A percentile compares a stretch with the other conserved stretches of the same genome.
Conservation (phyloP, 805 yeast genomes). For the Zygotorulaspora sp. region DNA sequence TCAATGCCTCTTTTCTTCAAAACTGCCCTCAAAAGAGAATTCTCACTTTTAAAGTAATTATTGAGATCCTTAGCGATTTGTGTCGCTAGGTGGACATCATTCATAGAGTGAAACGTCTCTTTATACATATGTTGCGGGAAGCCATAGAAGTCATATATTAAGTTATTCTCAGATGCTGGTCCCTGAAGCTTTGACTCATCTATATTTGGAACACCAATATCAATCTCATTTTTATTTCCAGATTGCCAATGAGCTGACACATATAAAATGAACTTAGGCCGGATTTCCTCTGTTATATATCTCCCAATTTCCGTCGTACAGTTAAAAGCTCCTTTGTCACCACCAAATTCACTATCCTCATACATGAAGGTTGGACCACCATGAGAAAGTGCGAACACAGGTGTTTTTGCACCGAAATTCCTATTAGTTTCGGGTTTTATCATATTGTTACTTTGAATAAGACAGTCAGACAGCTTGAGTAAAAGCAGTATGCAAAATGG, state of each 20-base stretch:
- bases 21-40: slow-evolving; percentile 36
- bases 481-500: too few relatives aligned
- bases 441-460: too few relatives aligned
- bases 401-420: too few relatives aligned
- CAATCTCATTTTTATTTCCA: slow-evolving; percentile 38
- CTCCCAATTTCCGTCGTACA: slow-evolving; percentile 48
- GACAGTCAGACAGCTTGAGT: too few relatives aligned
- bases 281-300: slow-evolving; percentile 43
- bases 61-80: slow-evolving; percentile 11
- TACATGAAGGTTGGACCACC: slow-evolving; percentile 82
- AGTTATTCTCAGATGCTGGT: slow-evolving; percentile 41
- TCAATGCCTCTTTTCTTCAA: slow-evolving; percentile 60
- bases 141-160: slow-evolving; percentile 72
- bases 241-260: slow-evolving; percentile 82
- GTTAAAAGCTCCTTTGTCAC: slow-evolving; percentile 57
- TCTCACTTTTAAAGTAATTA: slow-evolving; percentile 1
- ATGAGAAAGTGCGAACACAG: slow-evolving; percentile 70
- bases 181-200: background rate
- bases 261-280: slow-evolving; percentile 62
- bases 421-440: too few relatives aligned
- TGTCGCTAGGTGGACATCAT: slow-evolving; percentile 41
- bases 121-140: slow-evolving; percentile 63
- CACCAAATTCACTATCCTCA: slow-evolving; percentile 43
- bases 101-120: slow-evolving; percentile 54
- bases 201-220: slow-evolving; percentile 43